Conservation (phyloP, 1,284 basidiomycete species). For the Boletus sp. region DNA sequence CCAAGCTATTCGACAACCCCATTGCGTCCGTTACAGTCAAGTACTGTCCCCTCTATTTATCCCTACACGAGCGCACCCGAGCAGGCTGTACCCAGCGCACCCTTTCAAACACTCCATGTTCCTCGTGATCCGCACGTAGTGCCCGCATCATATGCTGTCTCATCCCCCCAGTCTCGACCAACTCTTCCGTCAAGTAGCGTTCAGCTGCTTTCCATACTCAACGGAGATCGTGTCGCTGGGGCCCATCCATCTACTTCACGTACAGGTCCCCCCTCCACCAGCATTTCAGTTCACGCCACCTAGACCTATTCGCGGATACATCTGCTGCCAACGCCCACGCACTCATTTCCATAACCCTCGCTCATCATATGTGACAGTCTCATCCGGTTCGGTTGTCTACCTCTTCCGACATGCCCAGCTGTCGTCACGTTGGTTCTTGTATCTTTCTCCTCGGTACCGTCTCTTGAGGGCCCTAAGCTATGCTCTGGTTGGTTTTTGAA, state of each 20-base stretch:
- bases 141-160: conserved; percentile 10
- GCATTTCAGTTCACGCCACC: conserved; percentile 22
- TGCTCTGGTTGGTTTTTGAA: conserved; percentile 25
- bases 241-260: conserved; percentile 11
- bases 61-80: conserved; percentile 15
- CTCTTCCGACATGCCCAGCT: conserved; percentile 2
- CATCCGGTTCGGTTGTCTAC: conserved; percentile 5
- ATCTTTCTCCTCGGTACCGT: conserved; percentile 12
- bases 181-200: conserved; percentile 26
- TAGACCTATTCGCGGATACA: conserved; percentile 20
- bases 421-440: conserved; percentile 14
- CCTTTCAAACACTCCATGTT: conserved; percentile 5
- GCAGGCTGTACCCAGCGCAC: conserved; percentile 9
- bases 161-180: conserved; percentile 16
- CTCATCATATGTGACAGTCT: background rate
- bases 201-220: conserved; percentile 36
- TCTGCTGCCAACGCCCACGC: conserved; percentile 11
- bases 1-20: conserved; percentile 16
- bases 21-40: conserved; percentile 18
- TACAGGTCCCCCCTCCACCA: conserved; percentile 8
- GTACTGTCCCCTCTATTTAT: conserved; percentile 16
- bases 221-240: conserved; percentile 25
- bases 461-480: conserved; percentile 17
- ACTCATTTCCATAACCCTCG: conserved; percentile 21
- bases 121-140: conserved; percentile 9